Evolutionary conservation across 331 rosid genomes (phyloP).

Genomic region (Acacia pycnantha): DNA sequence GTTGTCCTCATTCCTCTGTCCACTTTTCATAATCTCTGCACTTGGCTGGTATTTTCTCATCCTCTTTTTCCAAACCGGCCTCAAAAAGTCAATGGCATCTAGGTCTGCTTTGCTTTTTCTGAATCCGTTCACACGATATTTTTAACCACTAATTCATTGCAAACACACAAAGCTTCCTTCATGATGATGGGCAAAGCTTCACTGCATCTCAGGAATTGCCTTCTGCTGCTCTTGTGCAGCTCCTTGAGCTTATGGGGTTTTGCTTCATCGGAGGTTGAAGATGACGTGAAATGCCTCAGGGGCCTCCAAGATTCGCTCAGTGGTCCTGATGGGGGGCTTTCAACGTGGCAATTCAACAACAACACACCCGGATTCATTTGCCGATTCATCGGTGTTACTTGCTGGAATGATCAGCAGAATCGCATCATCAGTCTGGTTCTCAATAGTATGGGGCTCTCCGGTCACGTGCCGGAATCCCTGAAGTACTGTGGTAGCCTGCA

Average conservation of each 20-base stretch:
- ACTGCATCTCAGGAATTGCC: background rate
- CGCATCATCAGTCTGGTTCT: conserved; percentile 57
- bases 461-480: conserved; percentile 53
- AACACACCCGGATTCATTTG: conserved; percentile 61
- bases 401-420: conserved; percentile 84
- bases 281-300: conserved; percentile 62
- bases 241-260: conserved; percentile 21
- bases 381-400: conserved; percentile 55
- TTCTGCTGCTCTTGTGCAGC: background rate
- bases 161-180: background rate
- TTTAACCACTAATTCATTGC: background rate
- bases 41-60: background rate
- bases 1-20: background rate
- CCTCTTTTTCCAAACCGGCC: background rate
- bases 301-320: conserved; percentile 38
- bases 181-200: background rate
- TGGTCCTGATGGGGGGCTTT: conserved; percentile 35
- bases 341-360: conserved; percentile 65
- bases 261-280: conserved; percentile 42
- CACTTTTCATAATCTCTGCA: background rate
- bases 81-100: conserved; percentile 4
- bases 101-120: background rate
- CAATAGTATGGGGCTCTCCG: conserved; percentile 49
- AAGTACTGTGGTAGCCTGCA: conserved; percentile 67
- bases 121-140: background rate